These are phyloP conservation scores for Plenodomus tracheiphilus DNA, from an alignment of 2,329 filamentous ascomycete genomes.

Conservation along the genomic window DNA sequence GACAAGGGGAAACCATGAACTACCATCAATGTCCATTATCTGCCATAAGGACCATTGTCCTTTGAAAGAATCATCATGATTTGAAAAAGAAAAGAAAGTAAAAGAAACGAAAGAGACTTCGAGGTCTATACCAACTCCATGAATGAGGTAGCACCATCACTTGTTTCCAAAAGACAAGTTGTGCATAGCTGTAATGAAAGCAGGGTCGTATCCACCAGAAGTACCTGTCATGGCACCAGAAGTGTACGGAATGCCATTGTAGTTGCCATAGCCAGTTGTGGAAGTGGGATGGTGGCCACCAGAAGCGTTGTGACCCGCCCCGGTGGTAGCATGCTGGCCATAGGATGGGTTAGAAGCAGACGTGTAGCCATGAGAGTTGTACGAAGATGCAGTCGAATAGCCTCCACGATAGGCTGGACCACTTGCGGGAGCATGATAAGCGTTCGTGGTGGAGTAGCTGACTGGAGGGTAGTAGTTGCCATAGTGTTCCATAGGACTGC, in stretches of 20 bases:
- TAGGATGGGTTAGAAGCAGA: slow-evolving; percentile 20
- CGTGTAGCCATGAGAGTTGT: slow-evolving; percentile 14
- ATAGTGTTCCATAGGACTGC: slow-evolving; percentile 39
- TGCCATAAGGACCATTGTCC: not conserved
- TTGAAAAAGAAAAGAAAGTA: not conserved
- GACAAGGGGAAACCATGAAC: not conserved
- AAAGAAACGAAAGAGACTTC: not conserved
- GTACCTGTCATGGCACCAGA: slow-evolving; percentile 6
- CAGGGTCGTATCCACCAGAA: slow-evolving; percentile 12
- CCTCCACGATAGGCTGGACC: slow-evolving; percentile 27
- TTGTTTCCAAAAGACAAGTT: slow-evolving; percentile 23
- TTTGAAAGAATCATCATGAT: not conserved
- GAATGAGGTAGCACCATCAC: not conserved
- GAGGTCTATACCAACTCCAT: not conserved
- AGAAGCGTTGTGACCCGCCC: not conserved
- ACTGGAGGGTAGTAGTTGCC: slow-evolving; percentile 37
- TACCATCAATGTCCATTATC: not conserved
- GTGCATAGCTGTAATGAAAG: slow-evolving; percentile 25
- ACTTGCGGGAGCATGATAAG: slow-evolving; percentile 24
- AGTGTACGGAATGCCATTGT: slow-evolving; percentile 8
- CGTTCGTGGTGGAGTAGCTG: slow-evolving; percentile 24
- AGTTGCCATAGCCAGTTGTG: slow-evolving; percentile 1
- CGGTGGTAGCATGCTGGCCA: slow-evolving; percentile 12
- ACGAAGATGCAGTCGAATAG: slow-evolving; percentile 17
- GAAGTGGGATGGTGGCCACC: not conserved